Base-by-base conservation (phyloP, 1,284 basidiomycete species). In the Cryptococcus sp. region DNA sequence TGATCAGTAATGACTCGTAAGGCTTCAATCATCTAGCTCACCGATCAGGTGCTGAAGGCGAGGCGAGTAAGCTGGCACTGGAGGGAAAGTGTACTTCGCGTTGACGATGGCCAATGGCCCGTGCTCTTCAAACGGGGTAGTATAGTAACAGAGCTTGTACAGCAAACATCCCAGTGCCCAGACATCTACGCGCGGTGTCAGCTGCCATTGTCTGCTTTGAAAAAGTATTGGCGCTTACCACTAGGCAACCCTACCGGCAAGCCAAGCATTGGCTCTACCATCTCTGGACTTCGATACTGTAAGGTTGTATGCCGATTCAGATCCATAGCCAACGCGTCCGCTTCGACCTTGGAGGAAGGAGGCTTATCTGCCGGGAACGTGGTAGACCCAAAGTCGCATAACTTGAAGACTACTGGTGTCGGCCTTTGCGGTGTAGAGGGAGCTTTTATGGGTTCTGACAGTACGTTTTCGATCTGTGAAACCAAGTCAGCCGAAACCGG, bases 331-430 rank as follows among this genome's bases (percentile, higher is more conserved):
- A 97, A 82, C 7, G 85, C 84, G 48, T 91, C 86, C 50, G 98
- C 88, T 75, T 95, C 92, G 61, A 87, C 85, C 51, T 85, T 87
- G 29, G 83, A 87, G 7, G 86, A 80, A 17, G 92, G 91, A 8
- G 89, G 83, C 56, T 84, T 83, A 7, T 80, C 71, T 16, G 87
- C 80, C 3, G 93, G 87, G 1, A 87, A 85, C 0, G 88, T 88
- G 3, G 95, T 89, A 25, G 93, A 96, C 44, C 96, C 96, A 79
- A 99, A 99, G 76, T 99, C 96, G 77, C 96, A 99, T 16, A 99
- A 83, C 78, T 99, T 99, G 84, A 89, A 99, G 2, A 87, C 65
- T 62, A 86, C 19, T 80, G 77, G 25, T 84, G 85, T 54, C 1
- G 75, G 73, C 19, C 74, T 64, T 40, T 65, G 57, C 3, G 69